A percentile compares a stretch with the other conserved stretches of the same genome.
Conservation (phyloP, 2,329 filamentous ascomycete species). For the Ciborinia camelliae region DNA sequence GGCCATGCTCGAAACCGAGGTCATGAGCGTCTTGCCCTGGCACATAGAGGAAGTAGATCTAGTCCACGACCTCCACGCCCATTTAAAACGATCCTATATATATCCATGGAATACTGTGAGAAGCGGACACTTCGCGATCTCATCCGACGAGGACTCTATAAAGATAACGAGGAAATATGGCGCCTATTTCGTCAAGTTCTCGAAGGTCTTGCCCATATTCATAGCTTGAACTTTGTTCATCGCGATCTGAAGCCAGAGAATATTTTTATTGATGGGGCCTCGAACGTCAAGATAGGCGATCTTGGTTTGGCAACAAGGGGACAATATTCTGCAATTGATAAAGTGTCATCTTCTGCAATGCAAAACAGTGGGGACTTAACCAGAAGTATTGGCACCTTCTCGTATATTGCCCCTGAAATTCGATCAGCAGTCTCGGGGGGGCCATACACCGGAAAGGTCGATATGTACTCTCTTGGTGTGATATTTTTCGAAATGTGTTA, state of each 20-base stretch:
- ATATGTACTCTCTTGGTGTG: constrained; percentile 97
- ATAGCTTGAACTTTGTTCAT: constrained; percentile 87
- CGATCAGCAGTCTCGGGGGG: constrained; percentile 66
- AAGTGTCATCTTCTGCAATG: constrained; percentile 35
- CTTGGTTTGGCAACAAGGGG: constrained; percentile 92
- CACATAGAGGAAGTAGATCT: constrained; percentile 33
- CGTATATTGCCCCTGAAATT: constrained; percentile 92
- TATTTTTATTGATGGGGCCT: constrained; percentile 87
- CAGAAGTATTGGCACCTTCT: constrained; percentile 69
- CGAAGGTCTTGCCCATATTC: constrained; percentile 86
- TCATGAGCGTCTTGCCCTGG: constrained; percentile 25
- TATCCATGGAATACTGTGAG: constrained; percentile 99
- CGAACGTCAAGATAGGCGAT: constrained; percentile 93
- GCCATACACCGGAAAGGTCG: constrained; percentile 88
- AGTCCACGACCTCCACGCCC: constrained; percentile 46
- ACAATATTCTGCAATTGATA: constrained; percentile 63
- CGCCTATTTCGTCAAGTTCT: constrained; percentile 86
- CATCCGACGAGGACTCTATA: constrained; percentile 70
- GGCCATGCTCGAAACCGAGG: constrained; percentile 36
- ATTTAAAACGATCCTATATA: constrained; percentile 77
- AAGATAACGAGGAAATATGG: constrained; percentile 78
- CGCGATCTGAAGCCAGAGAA: constrained; percentile 97
- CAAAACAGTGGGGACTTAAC: constrained; percentile 58
- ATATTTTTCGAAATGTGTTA: constrained; percentile 99
- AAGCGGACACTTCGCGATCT: constrained; percentile 82